Percentiles rank a stretch among this genome's conserved stretches.
phyloP scores from a whole-genome alignment of 2,329 filamentous ascomycete genomes.

The Pseudocercospora vitis region DNA sequence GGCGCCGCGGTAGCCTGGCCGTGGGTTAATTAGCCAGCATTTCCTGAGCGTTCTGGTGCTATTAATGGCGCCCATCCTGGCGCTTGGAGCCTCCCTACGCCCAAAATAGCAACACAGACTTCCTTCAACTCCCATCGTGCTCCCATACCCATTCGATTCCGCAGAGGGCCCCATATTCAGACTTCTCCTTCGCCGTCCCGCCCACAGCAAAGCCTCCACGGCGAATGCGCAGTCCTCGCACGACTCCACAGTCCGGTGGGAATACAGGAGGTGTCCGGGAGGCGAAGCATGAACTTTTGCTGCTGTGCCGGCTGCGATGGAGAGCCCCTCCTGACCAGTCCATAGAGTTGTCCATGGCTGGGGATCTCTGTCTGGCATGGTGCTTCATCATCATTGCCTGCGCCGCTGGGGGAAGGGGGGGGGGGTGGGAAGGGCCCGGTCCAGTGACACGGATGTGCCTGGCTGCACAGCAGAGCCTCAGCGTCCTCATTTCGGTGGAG shows the following conservation, averaged over 20 bases:
- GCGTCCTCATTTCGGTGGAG: slow-evolving; percentile 5
- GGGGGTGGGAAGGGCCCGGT: neutral
- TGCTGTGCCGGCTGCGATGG: slow-evolving; percentile 10
- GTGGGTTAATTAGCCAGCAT: too few relatives aligned
- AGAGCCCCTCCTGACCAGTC: neutral
- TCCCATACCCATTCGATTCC: slow-evolving; percentile 23
- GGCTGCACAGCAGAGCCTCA: slow-evolving; percentile 3
- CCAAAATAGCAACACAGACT: slow-evolving; percentile 20
- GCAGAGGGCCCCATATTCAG: too few relatives aligned
- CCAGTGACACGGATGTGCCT: slow-evolving; percentile 6
- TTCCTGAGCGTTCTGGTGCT: too few relatives aligned
- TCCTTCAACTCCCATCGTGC: slow-evolving; percentile 13
- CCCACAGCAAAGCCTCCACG: slow-evolving; percentile 14
- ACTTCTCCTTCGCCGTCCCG: too few relatives aligned
- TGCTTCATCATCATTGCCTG: neutral
- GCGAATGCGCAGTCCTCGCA: neutral
- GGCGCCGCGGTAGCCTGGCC: too few relatives aligned
- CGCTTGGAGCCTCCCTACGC: too few relatives aligned
- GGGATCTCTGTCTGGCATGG: slow-evolving; percentile 1
- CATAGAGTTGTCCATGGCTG: neutral
- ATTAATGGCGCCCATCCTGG: slow-evolving; percentile 1
- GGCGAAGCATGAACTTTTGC: neutral
- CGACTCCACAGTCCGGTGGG: neutral
- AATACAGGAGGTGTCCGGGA: slow-evolving; percentile 1
- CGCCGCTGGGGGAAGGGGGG: slow-evolving; percentile 1